phyloP scores from a whole-genome alignment of 768 basidiomycete genomes.

The Auriscalpium vulgare region DNA sequence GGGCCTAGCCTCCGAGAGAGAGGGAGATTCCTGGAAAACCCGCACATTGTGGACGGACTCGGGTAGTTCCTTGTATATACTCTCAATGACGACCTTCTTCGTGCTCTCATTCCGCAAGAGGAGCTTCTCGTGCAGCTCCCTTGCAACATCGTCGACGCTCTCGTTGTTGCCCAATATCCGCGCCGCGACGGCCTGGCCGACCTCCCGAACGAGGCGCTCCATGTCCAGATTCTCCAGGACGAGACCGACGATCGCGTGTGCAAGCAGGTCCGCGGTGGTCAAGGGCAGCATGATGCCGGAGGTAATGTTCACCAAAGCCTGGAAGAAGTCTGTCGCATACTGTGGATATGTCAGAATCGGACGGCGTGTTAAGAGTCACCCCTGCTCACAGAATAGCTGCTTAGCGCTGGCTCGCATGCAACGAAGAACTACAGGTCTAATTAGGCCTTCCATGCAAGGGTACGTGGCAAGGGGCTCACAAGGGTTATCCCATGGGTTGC shows the following conservation, averaged over 20 bases:
- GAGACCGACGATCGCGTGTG: constrained; percentile 94
- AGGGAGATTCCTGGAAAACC: constrained; percentile 69
- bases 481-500: constrained; percentile 85
- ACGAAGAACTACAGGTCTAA: constrained; percentile 66
- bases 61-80: constrained; percentile 88
- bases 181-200: constrained; percentile 87
- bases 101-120: constrained; percentile 92
- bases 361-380: constrained; percentile 2
- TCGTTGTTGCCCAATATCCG: constrained; percentile 90
- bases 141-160: constrained; percentile 93
- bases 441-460: too few species aligned
- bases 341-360: constrained; percentile 23
- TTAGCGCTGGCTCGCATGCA: constrained; percentile 95
- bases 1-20: constrained; percentile 66
- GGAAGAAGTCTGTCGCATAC: constrained; percentile 93
- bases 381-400: constrained; percentile 76
- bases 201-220: constrained; percentile 92
- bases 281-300: constrained; percentile 95
- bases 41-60: constrained; percentile 87
- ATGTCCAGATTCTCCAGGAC: constrained; percentile 97
- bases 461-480: constrained; percentile 34
- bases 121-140: constrained; percentile 87
- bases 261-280: constrained; percentile 88
- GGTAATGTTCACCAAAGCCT: constrained; percentile 86
- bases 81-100: constrained; percentile 93